phyloP scores from a whole-genome alignment of 257 asterid species.

The Buddleja alternifolia region DNA sequence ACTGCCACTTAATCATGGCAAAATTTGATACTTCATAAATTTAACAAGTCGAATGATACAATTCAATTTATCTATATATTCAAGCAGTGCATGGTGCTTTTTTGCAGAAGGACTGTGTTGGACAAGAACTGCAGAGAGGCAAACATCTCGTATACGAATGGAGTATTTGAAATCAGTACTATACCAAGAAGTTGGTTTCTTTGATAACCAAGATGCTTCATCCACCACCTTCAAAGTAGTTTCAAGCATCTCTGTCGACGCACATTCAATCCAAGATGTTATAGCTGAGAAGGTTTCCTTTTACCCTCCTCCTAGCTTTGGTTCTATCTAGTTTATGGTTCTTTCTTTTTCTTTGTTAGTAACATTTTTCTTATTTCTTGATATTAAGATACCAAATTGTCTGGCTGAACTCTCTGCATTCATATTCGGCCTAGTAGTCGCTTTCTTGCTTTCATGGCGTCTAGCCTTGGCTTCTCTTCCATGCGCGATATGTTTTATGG shows the following conservation, averaged over 20 bases:
- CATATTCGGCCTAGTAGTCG: constrained; percentile 49
- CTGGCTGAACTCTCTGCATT: constrained; percentile 57
- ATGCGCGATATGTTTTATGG: constrained; percentile 54
- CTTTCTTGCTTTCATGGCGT: constrained; percentile 78
- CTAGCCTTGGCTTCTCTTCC: constrained; percentile 73
- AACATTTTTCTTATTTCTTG: no score
- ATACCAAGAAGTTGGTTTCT: constrained; percentile 78
- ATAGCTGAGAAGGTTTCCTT: constrained; percentile 73
- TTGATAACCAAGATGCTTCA: constrained; percentile 57
- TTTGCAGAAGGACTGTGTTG: constrained; percentile 70
- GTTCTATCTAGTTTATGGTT: no score
- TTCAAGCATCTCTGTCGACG: constrained; percentile 67
- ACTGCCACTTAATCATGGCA: no score
- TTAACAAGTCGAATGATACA: no score
- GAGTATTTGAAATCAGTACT: constrained; percentile 68
- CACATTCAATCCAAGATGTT: constrained; percentile 69
- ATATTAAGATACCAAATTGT: constrained; percentile 73
- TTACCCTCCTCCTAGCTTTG: no score
- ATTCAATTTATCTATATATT: no score
- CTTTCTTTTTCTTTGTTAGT: no score
- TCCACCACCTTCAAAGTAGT: constrained; percentile 70
- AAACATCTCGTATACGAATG: constrained; percentile 61
- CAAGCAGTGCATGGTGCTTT: no score
- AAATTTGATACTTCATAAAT: no score
- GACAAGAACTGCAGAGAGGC: constrained; percentile 87